Conservation (phyloP, 441 rosid genomes). For the Erodium moschatum region DNA sequence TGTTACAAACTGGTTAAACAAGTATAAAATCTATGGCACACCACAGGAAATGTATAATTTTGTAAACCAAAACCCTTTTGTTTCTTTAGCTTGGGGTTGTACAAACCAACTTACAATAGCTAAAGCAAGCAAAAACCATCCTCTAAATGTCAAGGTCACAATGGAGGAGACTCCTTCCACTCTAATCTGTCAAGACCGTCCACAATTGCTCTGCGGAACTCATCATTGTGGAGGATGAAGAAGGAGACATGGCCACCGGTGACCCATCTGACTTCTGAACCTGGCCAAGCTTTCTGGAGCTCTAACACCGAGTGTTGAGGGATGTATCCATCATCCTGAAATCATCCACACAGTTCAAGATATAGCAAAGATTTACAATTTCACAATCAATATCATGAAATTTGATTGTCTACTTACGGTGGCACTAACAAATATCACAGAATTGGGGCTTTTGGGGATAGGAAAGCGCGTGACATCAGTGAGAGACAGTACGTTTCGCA, state of each 20-base stretch:
- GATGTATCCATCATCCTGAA: conserved; percentile 91
- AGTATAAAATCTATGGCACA: not conserved
- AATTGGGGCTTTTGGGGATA: conserved; percentile 63
- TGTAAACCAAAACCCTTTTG: not conserved
- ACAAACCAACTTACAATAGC: too few species aligned
- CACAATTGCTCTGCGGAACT: conserved; percentile 61
- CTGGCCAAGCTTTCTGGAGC: conserved; percentile 98
- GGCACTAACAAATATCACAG: conserved; percentile 86
- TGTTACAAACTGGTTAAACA: too few species aligned
- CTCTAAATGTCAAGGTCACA: conserved; percentile 18
- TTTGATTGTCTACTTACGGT: conserved; percentile 54
- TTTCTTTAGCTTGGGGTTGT: not conserved
- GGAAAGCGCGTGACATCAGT: conserved; percentile 97
- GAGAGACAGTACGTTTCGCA: conserved; percentile 84
- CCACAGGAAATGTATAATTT: not conserved
- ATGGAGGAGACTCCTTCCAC: conserved; percentile 44
- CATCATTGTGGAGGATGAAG: conserved; percentile 62
- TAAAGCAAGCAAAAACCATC: too few species aligned
- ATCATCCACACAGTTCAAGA: conserved; percentile 9
- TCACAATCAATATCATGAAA: not conserved
- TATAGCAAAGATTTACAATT: not conserved
- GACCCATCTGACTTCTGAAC: conserved; percentile 99
- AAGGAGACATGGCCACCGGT: conserved; percentile 89
- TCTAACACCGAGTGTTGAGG: conserved; percentile 85
- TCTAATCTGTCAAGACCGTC: conserved; percentile 47